Evolutionary conservation across 352 stramenopile genomes (phyloP), one percentile per base, ranked within the genome.

Genomic region (Pythium aristosporum): DNA sequence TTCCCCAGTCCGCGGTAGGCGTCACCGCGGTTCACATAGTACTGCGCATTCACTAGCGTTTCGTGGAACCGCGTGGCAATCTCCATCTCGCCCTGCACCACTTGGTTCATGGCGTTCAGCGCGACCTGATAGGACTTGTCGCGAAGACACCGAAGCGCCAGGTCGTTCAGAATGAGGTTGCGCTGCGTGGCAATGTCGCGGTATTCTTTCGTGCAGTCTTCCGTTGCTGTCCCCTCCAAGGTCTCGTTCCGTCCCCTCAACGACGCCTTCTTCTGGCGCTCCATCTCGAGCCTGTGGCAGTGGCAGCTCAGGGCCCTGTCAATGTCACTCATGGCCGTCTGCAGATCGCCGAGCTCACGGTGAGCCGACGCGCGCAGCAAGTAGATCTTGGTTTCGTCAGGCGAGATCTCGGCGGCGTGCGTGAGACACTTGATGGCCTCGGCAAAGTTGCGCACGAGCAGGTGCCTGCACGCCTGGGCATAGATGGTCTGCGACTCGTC

Each of bases 41-140:
- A 82, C 55, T 84, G 76, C 2, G 85, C 72, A 53, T 85, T 82
- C 21, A 69, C 51, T 16, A 75, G 72, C 13, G 73, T 55, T 21
- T 86, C 82, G 10, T 69, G 65, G 37, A 82, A 85, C n/a, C 72
- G 72, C 28, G 80, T 64, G 3, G 66, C 42, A 3, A 91, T 62
- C 48, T 88, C 74, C 20, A 69, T 61, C 28, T 92, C 78, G 11
- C 77, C 68, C 23, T 75, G 77, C 32, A 94, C 90, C 21, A 83
- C 80, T 60, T 91, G 77, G 59, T 94, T 94, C 73, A 92, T 88
- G 32, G 82, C 79, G 42, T 91, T 94, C 32, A 92, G 74, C 41
- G 82, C 82, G 9, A 91, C 69, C 12, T 96, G 80, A 41, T 74
- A 92, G 7, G 74, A 78, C n/a, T 86, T 77, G 37, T 82, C 66